phyloP scores from a whole-genome alignment of 495 filamentous ascomycete genomes.

The Xylaria cubensis region DNA sequence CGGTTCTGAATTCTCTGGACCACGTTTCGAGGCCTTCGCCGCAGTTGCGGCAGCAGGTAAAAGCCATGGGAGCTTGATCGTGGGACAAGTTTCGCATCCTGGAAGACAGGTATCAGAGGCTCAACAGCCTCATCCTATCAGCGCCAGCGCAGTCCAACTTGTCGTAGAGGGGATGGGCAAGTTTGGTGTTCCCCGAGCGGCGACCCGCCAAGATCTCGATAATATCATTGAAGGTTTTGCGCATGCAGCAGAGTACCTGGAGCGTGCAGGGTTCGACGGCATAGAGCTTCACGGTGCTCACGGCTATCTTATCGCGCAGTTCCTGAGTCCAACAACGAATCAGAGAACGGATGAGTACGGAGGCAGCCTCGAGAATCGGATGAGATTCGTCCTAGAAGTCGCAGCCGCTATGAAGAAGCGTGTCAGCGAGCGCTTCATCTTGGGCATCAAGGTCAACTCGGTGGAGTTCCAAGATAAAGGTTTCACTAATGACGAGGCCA shows the following conservation, averaged over 20 bases:
- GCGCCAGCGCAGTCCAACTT: conserved; percentile 65
- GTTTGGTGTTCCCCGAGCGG: conserved; percentile 43
- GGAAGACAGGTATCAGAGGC: conserved; percentile 60
- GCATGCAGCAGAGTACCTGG: conserved; percentile 61
- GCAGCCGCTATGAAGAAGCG: conserved; percentile 55
- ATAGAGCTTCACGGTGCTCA: conserved; percentile 63
- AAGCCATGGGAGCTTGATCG: conserved; percentile 59
- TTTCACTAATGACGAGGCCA: conserved; percentile 62
- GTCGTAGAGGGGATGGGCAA: conserved; percentile 33
- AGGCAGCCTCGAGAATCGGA: conserved; percentile 61
- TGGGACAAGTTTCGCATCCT: conserved; percentile 67
- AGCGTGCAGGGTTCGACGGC: conserved; percentile 66
- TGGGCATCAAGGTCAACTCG: conserved; percentile 72
- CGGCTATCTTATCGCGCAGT: conserved; percentile 72
- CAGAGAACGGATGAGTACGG: conserved; percentile 67
- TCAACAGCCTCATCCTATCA: conserved; percentile 62
- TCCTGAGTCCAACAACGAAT: conserved; percentile 67
- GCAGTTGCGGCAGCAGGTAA: conserved; percentile 58
- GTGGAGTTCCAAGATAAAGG: conserved; percentile 68
- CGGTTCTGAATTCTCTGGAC: conserved; percentile 53
- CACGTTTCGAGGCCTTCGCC: conserved; percentile 65
- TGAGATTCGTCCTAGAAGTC: conserved; percentile 61
- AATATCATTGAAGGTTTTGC: conserved; percentile 58
- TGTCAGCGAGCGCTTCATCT: conserved; percentile 55
- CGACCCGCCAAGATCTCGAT: conserved; percentile 57